Evolutionary conservation across 371 early-diverging fungal species (phyloP).

Genomic region (Rhizomucor pusillus): DNA sequence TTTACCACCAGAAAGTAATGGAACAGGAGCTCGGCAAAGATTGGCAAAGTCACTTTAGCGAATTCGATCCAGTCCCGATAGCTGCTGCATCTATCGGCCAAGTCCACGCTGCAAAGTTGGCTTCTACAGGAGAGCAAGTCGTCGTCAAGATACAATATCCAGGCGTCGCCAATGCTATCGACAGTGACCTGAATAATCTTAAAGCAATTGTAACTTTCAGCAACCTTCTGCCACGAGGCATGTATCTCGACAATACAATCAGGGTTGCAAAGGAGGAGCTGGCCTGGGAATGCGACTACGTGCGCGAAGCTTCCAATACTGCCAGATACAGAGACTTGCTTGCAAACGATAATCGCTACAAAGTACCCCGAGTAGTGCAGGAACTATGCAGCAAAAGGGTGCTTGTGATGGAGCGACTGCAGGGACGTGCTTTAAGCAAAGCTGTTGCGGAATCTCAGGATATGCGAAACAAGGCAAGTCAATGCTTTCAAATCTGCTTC

Average conservation of each 20-base stretch:
- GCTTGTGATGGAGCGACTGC: conserved; percentile 78
- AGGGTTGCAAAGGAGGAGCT: conserved; percentile 87
- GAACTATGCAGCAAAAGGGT: conserved; percentile 75
- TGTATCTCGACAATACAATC: conserved; percentile 96
- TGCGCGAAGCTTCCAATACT: conserved; percentile 82
- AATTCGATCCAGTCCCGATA: conserved; percentile 77
- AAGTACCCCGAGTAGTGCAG: conserved; percentile 72
- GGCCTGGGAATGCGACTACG: conserved; percentile 94
- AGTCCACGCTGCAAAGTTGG: conserved; percentile 79
- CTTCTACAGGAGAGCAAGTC: conserved; percentile 52
- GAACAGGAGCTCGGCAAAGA: conserved; percentile 68
- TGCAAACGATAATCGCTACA: conserved; percentile 59
- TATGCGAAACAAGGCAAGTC: conserved; percentile 61
- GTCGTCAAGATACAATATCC: conserved; percentile 98
- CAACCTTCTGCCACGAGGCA: conserved; percentile 85
- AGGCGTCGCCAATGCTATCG: conserved; percentile 86
- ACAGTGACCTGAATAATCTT: conserved; percentile 84
- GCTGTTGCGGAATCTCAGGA: conserved; percentile 65
- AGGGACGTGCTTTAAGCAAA: conserved; percentile 73
- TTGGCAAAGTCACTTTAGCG: conserved; percentile 71
- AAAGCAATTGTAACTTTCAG: conserved; percentile 77
- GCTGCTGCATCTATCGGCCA: conserved; percentile 98
- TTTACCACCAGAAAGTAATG: conserved; percentile 55
- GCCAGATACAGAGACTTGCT: conserved; percentile 65
- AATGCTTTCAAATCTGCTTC: no score